Evolutionary conservation across 2,329 filamentous ascomycete genomes (phyloP).

Genomic region (Cryphonectria carpinicola): DNA sequence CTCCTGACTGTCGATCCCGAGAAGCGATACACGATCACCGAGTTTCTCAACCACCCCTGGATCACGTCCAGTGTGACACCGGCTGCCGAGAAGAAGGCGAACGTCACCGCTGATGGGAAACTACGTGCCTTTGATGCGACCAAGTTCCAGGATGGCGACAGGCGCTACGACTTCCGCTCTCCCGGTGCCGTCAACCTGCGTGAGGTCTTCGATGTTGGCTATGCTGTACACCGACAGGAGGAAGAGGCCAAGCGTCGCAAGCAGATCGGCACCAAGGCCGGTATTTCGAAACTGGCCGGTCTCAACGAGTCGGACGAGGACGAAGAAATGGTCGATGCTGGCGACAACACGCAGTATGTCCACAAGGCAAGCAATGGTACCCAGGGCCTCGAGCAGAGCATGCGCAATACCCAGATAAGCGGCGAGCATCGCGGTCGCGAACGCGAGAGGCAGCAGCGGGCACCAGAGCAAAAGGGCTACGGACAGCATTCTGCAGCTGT

Average conservation of each 20-base stretch:
- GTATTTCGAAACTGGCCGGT: constrained; percentile 56
- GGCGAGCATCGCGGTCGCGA: constrained; percentile 61
- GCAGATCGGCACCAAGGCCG: constrained; percentile 75
- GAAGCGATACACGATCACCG: constrained; percentile 88
- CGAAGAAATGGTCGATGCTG: constrained; percentile 53
- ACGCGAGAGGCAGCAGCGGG: constrained; percentile 39
- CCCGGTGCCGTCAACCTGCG: constrained; percentile 93
- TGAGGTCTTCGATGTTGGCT: constrained; percentile 98
- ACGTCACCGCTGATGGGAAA: constrained; percentile 44
- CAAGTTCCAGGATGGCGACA: constrained; percentile 61
- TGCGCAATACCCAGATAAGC: constrained; percentile 79
- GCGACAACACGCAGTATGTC: constrained; percentile 35
- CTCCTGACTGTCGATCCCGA: constrained; percentile 93
- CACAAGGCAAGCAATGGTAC: constrained; percentile 53
- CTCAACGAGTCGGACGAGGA: constrained; percentile 73
- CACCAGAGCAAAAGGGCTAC: constrained; percentile 67
- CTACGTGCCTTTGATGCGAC: constrained; percentile 61
- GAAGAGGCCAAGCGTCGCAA: constrained; percentile 93
- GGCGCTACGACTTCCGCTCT: constrained; percentile 88
- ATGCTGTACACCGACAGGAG: constrained; percentile 94
- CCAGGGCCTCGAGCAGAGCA: constrained; percentile 79
- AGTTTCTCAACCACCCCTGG: constrained; percentile 96
- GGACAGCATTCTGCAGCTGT: constrained; percentile 87
- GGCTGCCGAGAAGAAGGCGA: constrained; percentile 60
- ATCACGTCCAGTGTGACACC: constrained; percentile 69